Base-by-base conservation (phyloP, 805 yeast genomes). In the Pichia californica region DNA sequence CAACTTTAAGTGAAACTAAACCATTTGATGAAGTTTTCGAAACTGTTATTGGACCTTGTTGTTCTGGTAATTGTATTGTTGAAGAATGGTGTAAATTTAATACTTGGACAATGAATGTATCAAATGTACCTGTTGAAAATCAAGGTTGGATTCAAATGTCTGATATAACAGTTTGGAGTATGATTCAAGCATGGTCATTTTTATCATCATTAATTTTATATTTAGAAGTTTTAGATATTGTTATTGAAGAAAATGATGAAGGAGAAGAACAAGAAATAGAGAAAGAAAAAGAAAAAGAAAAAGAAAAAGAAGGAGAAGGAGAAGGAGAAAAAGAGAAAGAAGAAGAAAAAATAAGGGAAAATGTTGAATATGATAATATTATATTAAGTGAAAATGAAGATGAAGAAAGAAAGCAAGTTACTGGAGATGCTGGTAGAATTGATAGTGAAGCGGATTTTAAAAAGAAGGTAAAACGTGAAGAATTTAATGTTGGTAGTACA, bases 81-180 rank as follows among this genome's bases (percentile, higher is more conserved):
- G 53, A 53, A 15, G 39, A 36, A 11, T 51, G 52, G 50, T 52
- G 42, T 27, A 40, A 48, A 19, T 29, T 25, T 9, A 52, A 52
- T 32, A 38, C 39, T 13, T 41, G 42, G 15, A 45, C 55, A 31
- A 34, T 45, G 14, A 50, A 51, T 16, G 43, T 47, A 3, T 48
- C 54, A 5, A 48, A 49, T 23, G 53, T 59, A 6, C 50, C 51
- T 4, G 40, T 51, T 5, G 44, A 55, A 15, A 67, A 69, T n/a
- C 71, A 67, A 46, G 61, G 61, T 1, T 69, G 73, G 73, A 44
- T 62, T 25, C 73, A 68, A 50, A 66, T 40, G 41, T 40, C 47
- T 6, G 5, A 15, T 18, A 32, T 44, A 7, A 20, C 34, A 2
- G 58, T 36, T 25, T 40, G 40, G 38, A 31, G 26, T 15, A 36